These are phyloP conservation scores for Rutstroemia sydowiana DNA, from an alignment of 2,329 filamentous ascomycete genomes.

Conservation along the genomic window DNA sequence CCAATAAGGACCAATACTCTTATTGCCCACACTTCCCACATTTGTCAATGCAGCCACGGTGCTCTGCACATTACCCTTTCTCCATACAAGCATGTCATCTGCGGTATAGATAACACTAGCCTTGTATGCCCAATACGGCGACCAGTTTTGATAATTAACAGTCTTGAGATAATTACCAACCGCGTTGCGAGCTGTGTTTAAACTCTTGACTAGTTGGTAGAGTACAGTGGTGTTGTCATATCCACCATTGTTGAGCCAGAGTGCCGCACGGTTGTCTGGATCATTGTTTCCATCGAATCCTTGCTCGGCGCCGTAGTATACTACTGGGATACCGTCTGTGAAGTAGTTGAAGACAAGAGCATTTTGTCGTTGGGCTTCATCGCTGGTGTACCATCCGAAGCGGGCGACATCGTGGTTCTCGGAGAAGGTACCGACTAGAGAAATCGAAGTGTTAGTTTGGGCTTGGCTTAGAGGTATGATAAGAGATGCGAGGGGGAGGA, in stretches of 20 bases:
- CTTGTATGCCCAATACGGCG: conserved; percentile 16
- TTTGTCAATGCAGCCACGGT: conserved; percentile 14
- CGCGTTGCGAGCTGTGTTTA: conserved; percentile 38
- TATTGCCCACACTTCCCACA: conserved; percentile 1
- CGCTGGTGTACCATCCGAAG: conserved; percentile 27
- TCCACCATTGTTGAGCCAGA: conserved; percentile 33
- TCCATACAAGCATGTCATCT: conserved; percentile 14
- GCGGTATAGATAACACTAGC: conserved; percentile 3
- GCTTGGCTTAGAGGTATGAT: too few relatives aligned
- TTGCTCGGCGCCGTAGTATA: conserved; percentile 47
- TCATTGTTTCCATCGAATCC: conserved; percentile 34
- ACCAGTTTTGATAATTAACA: conserved; percentile 12
- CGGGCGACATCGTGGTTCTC: conserved; percentile 38
- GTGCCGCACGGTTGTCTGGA: conserved; percentile 37
- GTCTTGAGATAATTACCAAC: conserved; percentile 6
- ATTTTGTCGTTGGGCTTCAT: conserved; percentile 35
- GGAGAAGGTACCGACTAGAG: conserved; percentile 34
- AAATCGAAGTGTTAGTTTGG: too few relatives aligned
- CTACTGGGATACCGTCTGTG: conserved; percentile 42
- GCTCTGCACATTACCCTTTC: conserved; percentile 13
- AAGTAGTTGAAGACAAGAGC: conserved; percentile 41
- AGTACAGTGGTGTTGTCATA: conserved; percentile 33
- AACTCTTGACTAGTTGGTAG: conserved; percentile 32
- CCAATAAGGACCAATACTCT: conserved; percentile 12
- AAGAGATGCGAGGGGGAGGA: too few relatives aligned